Evolutionary conservation across 2,329 filamentous ascomycete genomes (phyloP), one percentile per base, ranked within the genome.

Genomic region (Sphaerulina populicola): DNA sequence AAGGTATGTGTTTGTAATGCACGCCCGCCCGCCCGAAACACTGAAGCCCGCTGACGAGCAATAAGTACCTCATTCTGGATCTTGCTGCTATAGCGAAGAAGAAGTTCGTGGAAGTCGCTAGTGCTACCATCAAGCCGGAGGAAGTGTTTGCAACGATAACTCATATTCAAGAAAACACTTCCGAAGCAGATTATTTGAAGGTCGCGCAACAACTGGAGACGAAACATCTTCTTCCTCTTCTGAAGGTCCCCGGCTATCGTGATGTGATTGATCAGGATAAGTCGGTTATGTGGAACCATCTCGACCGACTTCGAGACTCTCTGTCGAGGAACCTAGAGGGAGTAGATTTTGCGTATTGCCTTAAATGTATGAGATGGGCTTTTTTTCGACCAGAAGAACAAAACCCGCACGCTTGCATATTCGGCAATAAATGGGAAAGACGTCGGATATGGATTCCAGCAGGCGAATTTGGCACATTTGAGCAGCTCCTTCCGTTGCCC

Each of bases 261-360:
- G 23, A 42, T 7, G 15, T 31, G 3, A 8, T 48, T 9, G 45
- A 48, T 21, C 6, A 48, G 15, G 45, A 48, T 12, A 40, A 27
- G 7, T 14, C 9, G 8, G 10, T 23, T 7, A 42, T 49, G 9
- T 49, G 39, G 47, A 44, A 39, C 12, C 38, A 44, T 15, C 39
- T 49, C 39, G 47, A 49, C 33, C 21, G 44, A 18, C 44, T 49
- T 39, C 23, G 23, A 9, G 40, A 44, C 12, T 14, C 35, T 6
- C 8, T 45, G 21, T 14, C 10, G 11, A 35, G 31, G 11, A 35
- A 7, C 31, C 8, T 10, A 35, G 31, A 11, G 10, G 6, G 12
- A n/a, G 31, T n/a, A 3, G 1, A 10, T 10, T n/a, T 35, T 27
- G 6, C 6, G 6, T 23, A 23, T 23, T 23, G 21, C 21, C 21